Conservation (phyloP, 139 green algal species). For the Desmodesmus armatus region DNA sequence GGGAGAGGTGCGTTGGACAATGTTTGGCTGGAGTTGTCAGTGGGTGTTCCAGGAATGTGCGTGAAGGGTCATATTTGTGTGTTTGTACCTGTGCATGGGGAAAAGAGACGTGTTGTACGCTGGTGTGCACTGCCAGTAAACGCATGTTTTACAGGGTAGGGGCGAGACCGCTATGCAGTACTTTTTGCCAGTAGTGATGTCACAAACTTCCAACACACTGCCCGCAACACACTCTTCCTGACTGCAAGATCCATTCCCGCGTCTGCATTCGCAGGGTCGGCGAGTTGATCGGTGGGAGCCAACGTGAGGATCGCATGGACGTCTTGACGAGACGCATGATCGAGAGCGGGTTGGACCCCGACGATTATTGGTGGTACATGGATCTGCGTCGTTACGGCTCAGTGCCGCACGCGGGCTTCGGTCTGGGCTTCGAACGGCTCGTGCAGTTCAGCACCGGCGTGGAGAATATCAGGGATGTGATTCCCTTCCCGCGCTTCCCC, state of each 20-base stretch:
- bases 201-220: neutral
- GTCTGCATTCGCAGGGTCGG: constrained; percentile 57
- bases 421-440: constrained; percentile 81
- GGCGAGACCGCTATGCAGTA: no score
- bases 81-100: no score
- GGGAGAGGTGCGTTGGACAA: no score
- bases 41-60: no score
- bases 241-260: no score
- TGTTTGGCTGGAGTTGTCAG: no score
- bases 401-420: constrained; percentile 83
- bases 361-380: constrained; percentile 75
- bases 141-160: no score
- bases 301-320: constrained; percentile 81
- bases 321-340: constrained; percentile 66
- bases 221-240: no score
- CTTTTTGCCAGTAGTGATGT: neutral
- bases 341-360: constrained; percentile 60
- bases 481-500: constrained; percentile 78
- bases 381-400: constrained; percentile 79
- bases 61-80: no score
- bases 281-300: constrained; percentile 81
- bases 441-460: constrained; percentile 78
- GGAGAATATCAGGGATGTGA: constrained; percentile 87
- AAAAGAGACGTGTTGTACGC: no score
- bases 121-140: no score